Evolutionary conservation across 768 basidiomycete species (phyloP), one percentile per base, ranked within the genome.

Genomic region (Boletus rufocinnamomeus): DNA sequence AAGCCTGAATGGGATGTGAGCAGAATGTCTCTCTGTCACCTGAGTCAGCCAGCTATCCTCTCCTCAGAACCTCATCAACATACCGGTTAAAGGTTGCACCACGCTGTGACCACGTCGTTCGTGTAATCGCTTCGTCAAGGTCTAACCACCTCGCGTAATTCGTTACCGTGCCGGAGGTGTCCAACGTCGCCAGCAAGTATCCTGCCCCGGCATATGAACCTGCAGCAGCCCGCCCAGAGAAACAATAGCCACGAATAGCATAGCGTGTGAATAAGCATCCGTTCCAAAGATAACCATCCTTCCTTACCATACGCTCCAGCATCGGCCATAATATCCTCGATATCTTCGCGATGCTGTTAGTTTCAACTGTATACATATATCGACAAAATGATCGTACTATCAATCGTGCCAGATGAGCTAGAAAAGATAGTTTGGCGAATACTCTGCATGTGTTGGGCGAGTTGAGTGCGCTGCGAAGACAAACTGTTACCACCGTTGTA

Each of bases 401-500:
- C 75, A 25, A 87, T 84, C 30, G 84, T 82, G 3, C 87, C 88
- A 27, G 75, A 82, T 4, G 82, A 62, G 63, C 82, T 85, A 27
- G 75, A 67, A 63, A 88, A 89, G 32, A 90, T 85, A 3, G 76
- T 66, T 47, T 81, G 74, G 17, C 86, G 82, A 47, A 84, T 83
- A 21, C 55, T 66, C 50, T 80, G 75, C 82, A 88, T 82, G 27
- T 77, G 74, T 51, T 73, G 59, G 2, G 82, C 82, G 56, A 81
- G 79, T 10, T 75, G 69, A 3, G 69, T 54, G 21, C 73, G 76
- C 44, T 85, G 78, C 8, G 70, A 77, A 0, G 80, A 72, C 25
- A 75, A 73, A 55, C 82, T 82, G 66, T 91, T 91, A 2, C 88
- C 88, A 21, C 89, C 89, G 63, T 88, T 87, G 66, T 90, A 90